Percentiles rank a stretch among this genome's conserved stretches.
Evolutionary conservation across 441 rosid genomes (phyloP).

Genomic region (Mallotus japonicus): DNA sequence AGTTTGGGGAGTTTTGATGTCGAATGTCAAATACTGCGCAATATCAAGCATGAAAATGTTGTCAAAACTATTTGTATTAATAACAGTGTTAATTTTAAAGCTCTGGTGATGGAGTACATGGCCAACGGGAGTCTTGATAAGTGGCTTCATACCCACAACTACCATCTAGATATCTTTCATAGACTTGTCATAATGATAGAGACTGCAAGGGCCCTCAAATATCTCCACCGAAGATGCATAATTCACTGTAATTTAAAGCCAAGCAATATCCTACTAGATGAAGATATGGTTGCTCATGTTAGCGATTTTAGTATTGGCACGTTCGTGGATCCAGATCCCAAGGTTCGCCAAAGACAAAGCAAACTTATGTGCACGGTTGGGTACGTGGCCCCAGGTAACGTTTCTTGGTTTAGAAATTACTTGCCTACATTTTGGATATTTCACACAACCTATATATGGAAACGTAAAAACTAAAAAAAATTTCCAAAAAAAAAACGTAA

Average conservation of each 20-base stretch:
- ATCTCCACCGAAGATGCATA: slow-evolving; percentile 9
- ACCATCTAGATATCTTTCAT: slow-evolving; percentile 9
- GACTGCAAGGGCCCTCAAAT: slow-evolving; percentile 1
- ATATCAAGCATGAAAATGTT: slow-evolving; percentile 1
- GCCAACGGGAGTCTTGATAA: slow-evolving; percentile 23
- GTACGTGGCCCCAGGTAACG: slow-evolving; percentile 22
- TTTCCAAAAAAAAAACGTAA: too few species aligned
- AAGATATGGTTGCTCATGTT: too few species aligned
- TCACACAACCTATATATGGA: too few species aligned
- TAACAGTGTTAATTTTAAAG: neutral
- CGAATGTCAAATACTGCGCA: slow-evolving; percentile 2
- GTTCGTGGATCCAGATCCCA: neutral
- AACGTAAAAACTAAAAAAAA: too few species aligned
- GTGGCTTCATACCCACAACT: slow-evolving; percentile 15
- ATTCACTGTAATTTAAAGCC: slow-evolving; percentile 19
- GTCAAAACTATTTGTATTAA: neutral
- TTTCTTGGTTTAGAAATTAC: too few species aligned
- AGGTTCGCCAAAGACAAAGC: neutral
- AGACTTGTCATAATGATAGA: slow-evolving; percentile 21
- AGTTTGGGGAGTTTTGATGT: slow-evolving; percentile 3
- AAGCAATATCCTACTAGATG: too few species aligned
- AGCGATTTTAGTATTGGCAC: neutral
- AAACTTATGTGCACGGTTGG: slow-evolving; percentile 13
- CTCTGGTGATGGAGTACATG: slow-evolving; percentile 22
- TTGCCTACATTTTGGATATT: too few species aligned